Base-by-base conservation (phyloP, 177 flowering plant species). In the Vitis hybrid region DNA sequence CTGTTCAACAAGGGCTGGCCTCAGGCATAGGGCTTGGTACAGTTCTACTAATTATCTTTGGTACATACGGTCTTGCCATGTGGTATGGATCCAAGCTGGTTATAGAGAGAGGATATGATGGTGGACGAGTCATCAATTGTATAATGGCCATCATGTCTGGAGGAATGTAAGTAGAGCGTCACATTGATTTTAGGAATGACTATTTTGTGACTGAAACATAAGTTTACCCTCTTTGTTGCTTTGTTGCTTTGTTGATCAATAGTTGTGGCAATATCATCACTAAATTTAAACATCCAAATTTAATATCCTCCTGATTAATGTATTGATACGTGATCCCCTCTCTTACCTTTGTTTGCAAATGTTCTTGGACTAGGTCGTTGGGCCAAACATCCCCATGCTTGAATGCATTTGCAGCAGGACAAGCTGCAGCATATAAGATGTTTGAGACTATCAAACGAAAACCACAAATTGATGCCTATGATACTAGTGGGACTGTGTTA, bases 341-440 rank as follows among this genome's bases (percentile, higher is more conserved):
- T 59, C 2, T 34, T 34, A 34, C 39, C 5, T 34, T 34, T 34
- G 39, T 34, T 34, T 34, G 39, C 6, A 34, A 34, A 34, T 55
- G 10, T 7, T 64, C 19, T 54, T 67, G 59, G 48, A 62, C 7
- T 51, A 88, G 95, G 86, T 82, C 90, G 2, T 50, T 90, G 56
- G 90, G 88, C 12, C 93, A 90, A 73, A 60, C 90, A 54, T 73
- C 91, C 10, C 93, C 91, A 10, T 59, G 72, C 62, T 2, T 88
- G 71, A 83, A 73, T 74, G 91, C 95, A 52, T 87, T 90, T 77
- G 85, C 88, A 19, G 82, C 86, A 60, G 95, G 93, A 34, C 82
- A 82, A 71, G 93, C 91, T 48, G 93, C 95, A 57, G 91, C 95
- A 22, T 84, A 78, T 70, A 90, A 90, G 66, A 90, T 88, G 95